phyloP scores from a whole-genome alignment of 148 eudicot species.

The Persicaria maculosa region DNA sequence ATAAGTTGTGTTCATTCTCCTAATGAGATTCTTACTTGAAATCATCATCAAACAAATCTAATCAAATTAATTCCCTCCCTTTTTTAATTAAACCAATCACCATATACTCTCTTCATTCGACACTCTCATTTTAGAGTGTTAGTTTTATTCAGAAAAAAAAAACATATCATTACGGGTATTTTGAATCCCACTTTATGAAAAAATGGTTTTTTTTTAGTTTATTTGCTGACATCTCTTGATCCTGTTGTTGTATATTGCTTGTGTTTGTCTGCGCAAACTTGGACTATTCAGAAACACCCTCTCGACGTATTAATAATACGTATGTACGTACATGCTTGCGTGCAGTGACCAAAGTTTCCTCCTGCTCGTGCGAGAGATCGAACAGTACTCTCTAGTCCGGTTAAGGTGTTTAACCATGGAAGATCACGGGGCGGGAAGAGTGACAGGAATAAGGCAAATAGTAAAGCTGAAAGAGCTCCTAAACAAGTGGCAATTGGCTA shows the following conservation, averaged over 20 bases:
- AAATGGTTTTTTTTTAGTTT: too few relatives aligned
- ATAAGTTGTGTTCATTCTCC: not conserved
- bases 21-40: too few relatives aligned
- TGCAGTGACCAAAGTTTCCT: not conserved
- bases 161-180: too few relatives aligned
- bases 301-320: not conserved
- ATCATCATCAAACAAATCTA: not conserved
- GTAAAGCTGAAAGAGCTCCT: constrained; percentile 57
- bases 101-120: too few relatives aligned
- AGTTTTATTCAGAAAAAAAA: too few relatives aligned
- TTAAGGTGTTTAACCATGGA: constrained; percentile 33
- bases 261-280: too few relatives aligned
- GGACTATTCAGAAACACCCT: too few relatives aligned
- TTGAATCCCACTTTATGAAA: too few relatives aligned
- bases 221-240: too few relatives aligned
- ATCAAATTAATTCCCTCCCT: not conserved
- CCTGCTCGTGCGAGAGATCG: not conserved
- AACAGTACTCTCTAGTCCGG: not conserved
- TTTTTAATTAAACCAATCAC: not conserved
- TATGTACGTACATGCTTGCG: not conserved
- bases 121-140: too few relatives aligned
- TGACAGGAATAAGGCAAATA: constrained; percentile 59
- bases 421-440: constrained; percentile 32
- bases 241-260: too few relatives aligned
- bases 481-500: constrained; percentile 49